Percentiles rank a stretch among this genome's conserved stretches.
These are phyloP conservation scores for Pseudopithomyces maydicus DNA, from an alignment of 2,329 filamentous ascomycete species.

Conservation along the genomic window DNA sequence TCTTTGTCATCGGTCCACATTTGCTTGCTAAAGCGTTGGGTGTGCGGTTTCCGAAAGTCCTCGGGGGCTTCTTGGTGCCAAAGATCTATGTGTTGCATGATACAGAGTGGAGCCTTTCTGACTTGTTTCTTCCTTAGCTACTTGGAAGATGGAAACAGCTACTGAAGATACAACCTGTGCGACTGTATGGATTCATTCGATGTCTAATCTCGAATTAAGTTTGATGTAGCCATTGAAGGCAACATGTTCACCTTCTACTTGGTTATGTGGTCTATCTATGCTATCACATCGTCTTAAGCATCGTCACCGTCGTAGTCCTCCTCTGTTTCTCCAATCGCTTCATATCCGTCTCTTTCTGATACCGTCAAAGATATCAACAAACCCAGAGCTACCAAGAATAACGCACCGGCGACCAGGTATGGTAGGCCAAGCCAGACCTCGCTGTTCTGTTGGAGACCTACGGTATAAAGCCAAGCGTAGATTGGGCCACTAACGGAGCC, in stretches of 20 bases:
- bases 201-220: too few species aligned
- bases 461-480: slow-evolving; percentile 21
- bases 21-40: neutral
- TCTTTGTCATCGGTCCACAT: slow-evolving; percentile 4
- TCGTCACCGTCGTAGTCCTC: neutral
- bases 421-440: slow-evolving; percentile 16
- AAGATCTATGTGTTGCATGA: slow-evolving; percentile 10
- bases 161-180: too few species aligned
- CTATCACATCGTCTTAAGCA: neutral
- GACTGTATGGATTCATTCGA: too few species aligned
- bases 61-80: slow-evolving; percentile 4
- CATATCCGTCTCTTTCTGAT: neutral
- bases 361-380: neutral
- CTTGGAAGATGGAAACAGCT: neutral
- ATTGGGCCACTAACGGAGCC: slow-evolving; percentile 23
- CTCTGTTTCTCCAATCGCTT: neutral
- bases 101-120: slow-evolving; percentile 5
- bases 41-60: neutral
- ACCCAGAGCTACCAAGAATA: slow-evolving; percentile 14
- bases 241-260: neutral
- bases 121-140: slow-evolving; percentile 1
- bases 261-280: neutral
- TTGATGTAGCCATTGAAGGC: neutral
- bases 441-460: slow-evolving; percentile 6
- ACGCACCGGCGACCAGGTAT: slow-evolving; percentile 13